Evolutionary conservation across 2,329 filamentous ascomycete species (phyloP).

Genomic region (Colletotrichum truncatum): DNA sequence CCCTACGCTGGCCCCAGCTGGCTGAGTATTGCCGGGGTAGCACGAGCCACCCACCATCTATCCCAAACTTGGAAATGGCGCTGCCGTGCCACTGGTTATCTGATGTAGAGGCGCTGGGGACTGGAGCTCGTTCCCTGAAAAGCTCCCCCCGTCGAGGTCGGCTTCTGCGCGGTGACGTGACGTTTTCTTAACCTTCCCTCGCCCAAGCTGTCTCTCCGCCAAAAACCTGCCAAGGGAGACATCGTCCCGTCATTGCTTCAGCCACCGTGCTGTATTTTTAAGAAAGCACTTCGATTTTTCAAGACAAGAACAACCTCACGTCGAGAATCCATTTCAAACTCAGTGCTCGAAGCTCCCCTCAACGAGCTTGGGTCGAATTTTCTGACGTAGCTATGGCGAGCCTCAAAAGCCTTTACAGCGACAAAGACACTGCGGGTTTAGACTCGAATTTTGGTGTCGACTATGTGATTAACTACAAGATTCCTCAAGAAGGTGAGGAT

Average conservation of each 20-base stretch:
- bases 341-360: slow-evolving; percentile 23
- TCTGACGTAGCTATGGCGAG: slow-evolving; percentile 25
- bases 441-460: slow-evolving; percentile 67
- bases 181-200: not conserved
- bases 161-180: slow-evolving; percentile 30
- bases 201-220: slow-evolving; percentile 18
- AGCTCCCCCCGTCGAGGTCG: not conserved
- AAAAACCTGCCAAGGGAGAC: slow-evolving; percentile 31
- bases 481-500: slow-evolving; percentile 70
- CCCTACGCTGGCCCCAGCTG: not conserved
- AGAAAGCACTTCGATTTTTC: not conserved
- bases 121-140: slow-evolving; percentile 31
- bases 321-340: too few relatives aligned
- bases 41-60: slow-evolving; percentile 3
- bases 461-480: slow-evolving; percentile 85
- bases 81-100: slow-evolving; percentile 6
- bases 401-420: slow-evolving; percentile 28
- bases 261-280: slow-evolving; percentile 11
- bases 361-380: slow-evolving; percentile 19
- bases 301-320: too few relatives aligned
- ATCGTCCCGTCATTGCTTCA: slow-evolving; percentile 28
- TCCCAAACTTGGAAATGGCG: slow-evolving; percentile 23
- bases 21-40: slow-evolving; percentile 6
- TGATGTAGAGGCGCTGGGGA: not conserved
- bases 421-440: slow-evolving; percentile 26